Base-by-base conservation (phyloP, 768 basidiomycete genomes). In the Thelephora ganbajun region DNA sequence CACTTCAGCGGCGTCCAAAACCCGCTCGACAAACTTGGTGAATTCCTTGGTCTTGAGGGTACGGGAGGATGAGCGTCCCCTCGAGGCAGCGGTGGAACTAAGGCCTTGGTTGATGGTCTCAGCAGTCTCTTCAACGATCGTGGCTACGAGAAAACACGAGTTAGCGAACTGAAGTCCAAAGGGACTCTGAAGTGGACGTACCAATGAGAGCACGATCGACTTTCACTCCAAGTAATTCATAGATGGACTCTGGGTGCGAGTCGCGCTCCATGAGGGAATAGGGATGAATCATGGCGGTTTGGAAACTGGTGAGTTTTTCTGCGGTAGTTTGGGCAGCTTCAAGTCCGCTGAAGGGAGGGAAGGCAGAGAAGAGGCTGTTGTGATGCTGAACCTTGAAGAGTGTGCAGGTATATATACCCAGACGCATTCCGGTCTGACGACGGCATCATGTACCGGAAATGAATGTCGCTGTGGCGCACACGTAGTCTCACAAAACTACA, bases 1-100 rank as follows among this genome's bases (percentile, higher is more conserved):
- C 54, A 88, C 76, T 61, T 87, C 84, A 35, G 84, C 83, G 45
- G 81, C 76, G 37, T 70, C 66, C 59, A 87, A 69, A 57, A 87
- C 80, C 50, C 77, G 76, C 43, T 69, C 63, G 51, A 77, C 82
- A 56, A 85, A 83, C n/a, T 69, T 65, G 50, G 71, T 65, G 64
- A 86, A 86, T 48, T 72, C 63, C 34, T 65, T 51, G 51, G 71
- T 69, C 47, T 75, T 70, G 6, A 75, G 63, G 43, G 66, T 69
- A 42, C 71, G 67, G 19, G 66, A 52, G 48, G 76, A 72, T 5
- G 77, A 63, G 45, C 68, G 69, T 34, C 64, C 46, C 2, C 68
- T 49, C 1, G 64, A 60, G 0, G 22, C 14, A 14, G 39, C 11
- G 4, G 39, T 6, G 22, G 9, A 9, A 14, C 39, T 14, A 9